Conservation (phyloP, 192 early-diverging fungal genomes). For the Coemansia sp. region DNA sequence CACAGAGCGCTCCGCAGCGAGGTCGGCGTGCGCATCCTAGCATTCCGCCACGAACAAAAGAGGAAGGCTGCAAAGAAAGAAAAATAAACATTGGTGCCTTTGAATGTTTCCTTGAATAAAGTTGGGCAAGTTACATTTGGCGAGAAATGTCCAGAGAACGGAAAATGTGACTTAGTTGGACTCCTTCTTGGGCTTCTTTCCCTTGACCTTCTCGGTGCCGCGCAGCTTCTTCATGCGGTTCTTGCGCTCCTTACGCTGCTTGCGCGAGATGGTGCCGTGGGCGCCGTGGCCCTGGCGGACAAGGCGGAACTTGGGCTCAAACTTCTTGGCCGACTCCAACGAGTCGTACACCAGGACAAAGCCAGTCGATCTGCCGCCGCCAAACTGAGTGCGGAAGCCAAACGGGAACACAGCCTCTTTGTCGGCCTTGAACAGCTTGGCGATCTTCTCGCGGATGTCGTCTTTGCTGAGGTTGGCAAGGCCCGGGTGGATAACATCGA, state of each 20-base stretch:
- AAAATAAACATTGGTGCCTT: background rate
- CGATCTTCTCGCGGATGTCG: conserved; percentile 89
- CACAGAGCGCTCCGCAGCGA: conserved; percentile 59
- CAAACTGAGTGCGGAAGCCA: conserved; percentile 94
- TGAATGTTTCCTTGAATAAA: background rate
- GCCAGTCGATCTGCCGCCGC: conserved; percentile 94
- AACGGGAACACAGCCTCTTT: conserved; percentile 87
- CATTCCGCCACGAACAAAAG: conserved; percentile 25
- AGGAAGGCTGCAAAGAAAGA: conserved; percentile 1
- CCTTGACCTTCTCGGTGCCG: conserved; percentile 91
- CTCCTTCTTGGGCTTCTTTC: conserved; percentile 52
- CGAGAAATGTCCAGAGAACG: background rate
- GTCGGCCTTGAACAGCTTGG: conserved; percentile 93
- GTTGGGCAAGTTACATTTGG: background rate
- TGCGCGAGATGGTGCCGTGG: conserved; percentile 70
- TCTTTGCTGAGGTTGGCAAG: conserved; percentile 89
- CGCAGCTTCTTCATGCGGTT: conserved; percentile 98
- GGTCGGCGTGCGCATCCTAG: conserved; percentile 31
- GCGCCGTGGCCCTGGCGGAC: conserved; percentile 70
- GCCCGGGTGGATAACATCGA: conserved; percentile 94
- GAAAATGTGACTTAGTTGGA: conserved; percentile 2
- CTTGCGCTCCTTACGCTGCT: conserved; percentile 99
- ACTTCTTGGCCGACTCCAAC: conserved; percentile 92
- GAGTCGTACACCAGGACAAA: conserved; percentile 93
- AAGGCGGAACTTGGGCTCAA: conserved; percentile 98